Evolutionary conservation across 352 stramenopile genomes (phyloP).

Genomic region (Phytophthora syringae): DNA sequence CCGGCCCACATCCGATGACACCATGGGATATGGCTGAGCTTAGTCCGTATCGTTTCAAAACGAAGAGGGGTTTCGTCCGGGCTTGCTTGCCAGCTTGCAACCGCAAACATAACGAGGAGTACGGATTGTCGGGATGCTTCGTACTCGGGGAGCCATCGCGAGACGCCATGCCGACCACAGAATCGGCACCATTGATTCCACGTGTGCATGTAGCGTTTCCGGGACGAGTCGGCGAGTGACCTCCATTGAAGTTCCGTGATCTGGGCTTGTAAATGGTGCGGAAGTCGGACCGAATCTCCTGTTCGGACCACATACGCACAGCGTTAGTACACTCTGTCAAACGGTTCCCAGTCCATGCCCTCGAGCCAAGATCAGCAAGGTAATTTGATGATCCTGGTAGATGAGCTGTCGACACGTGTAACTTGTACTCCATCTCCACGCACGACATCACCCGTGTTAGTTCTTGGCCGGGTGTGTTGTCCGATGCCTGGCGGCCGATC

Average conservation of each 20-base stretch:
- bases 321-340: slow-evolving; percentile 12
- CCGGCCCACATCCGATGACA: neutral
- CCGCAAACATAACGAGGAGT: slow-evolving; percentile 14
- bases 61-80: neutral
- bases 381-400: slow-evolving; percentile 5
- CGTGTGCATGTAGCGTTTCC: slow-evolving; percentile 3
- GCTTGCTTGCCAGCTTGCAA: slow-evolving; percentile 4
- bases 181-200: slow-evolving; percentile 17
- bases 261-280: slow-evolving; percentile 15
- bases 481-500: slow-evolving; percentile 1
- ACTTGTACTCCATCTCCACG: neutral
- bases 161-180: neutral
- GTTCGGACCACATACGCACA: slow-evolving; percentile 7
- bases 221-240: slow-evolving; percentile 16
- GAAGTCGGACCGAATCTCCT: slow-evolving; percentile 6
- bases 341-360: neutral
- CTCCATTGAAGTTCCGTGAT: slow-evolving; percentile 4
- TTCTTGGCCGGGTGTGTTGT: neutral
- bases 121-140: slow-evolving; percentile 5
- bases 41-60: slow-evolving; percentile 7
- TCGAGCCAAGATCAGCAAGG: slow-evolving; percentile 8
- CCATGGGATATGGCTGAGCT: neutral
- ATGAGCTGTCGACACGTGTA: slow-evolving; percentile 8
- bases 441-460: slow-evolving; percentile 5
- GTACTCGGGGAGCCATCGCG: neutral